Evolutionary conservation across 345 rosid genomes (phyloP), one percentile per base, ranked within the genome.

Genomic region (Kernera saxatilis): DNA sequence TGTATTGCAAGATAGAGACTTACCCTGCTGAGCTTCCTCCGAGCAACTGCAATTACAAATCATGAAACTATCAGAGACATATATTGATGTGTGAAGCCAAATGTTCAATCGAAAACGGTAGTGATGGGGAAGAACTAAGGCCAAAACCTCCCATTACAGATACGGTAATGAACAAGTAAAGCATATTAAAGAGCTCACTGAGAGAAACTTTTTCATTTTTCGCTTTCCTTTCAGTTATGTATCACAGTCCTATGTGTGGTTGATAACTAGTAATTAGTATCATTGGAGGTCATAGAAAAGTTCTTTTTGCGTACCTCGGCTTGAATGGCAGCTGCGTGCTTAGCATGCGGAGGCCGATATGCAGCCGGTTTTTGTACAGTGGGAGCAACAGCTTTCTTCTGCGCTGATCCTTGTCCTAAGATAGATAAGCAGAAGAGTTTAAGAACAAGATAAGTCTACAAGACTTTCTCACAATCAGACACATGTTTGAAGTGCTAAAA

Each of bases 311-410:
- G 19, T 89, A 93, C 98, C 98, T 91, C 85, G n/a, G 96, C 93
- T 78, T 86, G 93, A 73, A 86, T 57, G 25, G 85, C 84, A 2
- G 88, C 98, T 32, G 96, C 90, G 6, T 77, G 74, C 74, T 89
- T 93, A 45, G 98, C 95, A 76, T 89, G 91, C 0, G 97, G 98
- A 59, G 98, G 98, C 51, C 88, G 91, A 83, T 93, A 89, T 41
- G 93, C 96, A 58, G 89, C 87, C n/a, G 95, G 94, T 84, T 86
- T 93, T 58, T 83, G 81, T 25, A 77, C 71, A 22, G 83, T 69
- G 71, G 84, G 81, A 44, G 80, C 48, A 44, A 80, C 54, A 62
- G 79, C 12, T 78, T 82, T 89, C 68, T 74, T 79, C 30, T 85
- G 82, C 69, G 78, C 69, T 64, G 90, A 78, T 25, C 86, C 86